Conservation (phyloP, 148 eudicot species). For the Rhododendron ferrugineum region DNA sequence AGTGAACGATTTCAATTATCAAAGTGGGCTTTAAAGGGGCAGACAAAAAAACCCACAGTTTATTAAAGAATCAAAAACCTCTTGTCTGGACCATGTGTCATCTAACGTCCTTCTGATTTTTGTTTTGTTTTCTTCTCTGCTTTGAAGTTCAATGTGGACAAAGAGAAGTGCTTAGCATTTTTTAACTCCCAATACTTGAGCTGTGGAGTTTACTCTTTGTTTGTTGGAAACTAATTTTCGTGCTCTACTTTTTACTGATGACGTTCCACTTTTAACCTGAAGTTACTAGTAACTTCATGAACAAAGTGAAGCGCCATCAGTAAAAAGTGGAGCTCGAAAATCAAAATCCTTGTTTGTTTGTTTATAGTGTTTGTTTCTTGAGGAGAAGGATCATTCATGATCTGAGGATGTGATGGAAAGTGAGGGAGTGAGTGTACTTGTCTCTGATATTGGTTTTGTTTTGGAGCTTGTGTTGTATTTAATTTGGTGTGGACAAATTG, state of each 20-base stretch:
- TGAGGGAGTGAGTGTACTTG: neutral
- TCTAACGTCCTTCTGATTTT: neutral
- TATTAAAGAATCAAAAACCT: neutral
- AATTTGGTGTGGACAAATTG: neutral
- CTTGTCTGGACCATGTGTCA: neutral
- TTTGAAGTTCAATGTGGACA: conserved; percentile 7
- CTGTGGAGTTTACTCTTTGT: neutral
- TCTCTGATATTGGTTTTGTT: neutral
- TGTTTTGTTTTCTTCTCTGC: conserved; percentile 8
- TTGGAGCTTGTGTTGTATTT: neutral
- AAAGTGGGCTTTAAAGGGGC: neutral
- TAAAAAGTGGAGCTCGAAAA: too few species aligned
- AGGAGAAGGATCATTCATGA: neutral
- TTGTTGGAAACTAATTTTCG: too few species aligned
- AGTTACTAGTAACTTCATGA: too few species aligned
- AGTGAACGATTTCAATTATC: too few species aligned
- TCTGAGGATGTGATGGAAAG: neutral
- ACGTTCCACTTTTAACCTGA: too few species aligned
- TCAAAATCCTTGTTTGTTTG: too few species aligned
- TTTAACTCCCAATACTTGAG: neutral
- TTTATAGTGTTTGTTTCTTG: neutral
- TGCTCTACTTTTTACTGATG: too few species aligned
- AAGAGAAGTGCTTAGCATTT: neutral
- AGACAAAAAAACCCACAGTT: neutral
- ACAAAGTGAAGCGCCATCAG: too few species aligned